Conservation (phyloP, 208 protist species). For the Acanthamoeba divionensis region DNA sequence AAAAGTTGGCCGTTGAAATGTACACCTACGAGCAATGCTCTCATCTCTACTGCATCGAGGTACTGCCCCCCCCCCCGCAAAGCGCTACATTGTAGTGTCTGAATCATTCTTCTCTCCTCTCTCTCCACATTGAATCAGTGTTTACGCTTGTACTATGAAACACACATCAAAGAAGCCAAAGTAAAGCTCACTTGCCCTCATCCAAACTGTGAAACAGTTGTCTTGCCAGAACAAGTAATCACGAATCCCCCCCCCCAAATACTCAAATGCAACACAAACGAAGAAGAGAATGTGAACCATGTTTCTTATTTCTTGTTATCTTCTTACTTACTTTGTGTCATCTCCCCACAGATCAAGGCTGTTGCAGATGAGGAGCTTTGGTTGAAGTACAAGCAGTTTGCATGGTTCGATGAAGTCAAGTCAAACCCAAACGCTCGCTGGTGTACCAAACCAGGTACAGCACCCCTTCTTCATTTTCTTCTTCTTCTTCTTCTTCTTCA, state of each 20-base stretch:
- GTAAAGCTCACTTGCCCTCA: conserved; percentile 23
- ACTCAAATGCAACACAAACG: too few species aligned
- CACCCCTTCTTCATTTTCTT: neutral
- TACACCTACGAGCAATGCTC: conserved; percentile 15
- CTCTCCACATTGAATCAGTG: neutral
- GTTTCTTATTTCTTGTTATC: neutral
- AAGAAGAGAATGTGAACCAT: neutral
- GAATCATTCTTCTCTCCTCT: neutral
- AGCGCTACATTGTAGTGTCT: neutral
- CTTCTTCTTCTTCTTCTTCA: neutral
- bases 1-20: neutral
- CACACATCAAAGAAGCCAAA: conserved; percentile 13
- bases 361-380: neutral
- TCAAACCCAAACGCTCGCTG: conserved; percentile 21
- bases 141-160: neutral
- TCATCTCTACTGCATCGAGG: conserved; percentile 11
- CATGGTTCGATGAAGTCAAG: conserved; percentile 29
- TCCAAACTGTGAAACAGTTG: neutral
- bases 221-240: neutral
- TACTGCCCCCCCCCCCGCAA: neutral
- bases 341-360: neutral
- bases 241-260: neutral
- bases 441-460: neutral
- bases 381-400: conserved; percentile 13
- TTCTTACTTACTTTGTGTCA: neutral